phyloP scores from a whole-genome alignment of 2,329 filamentous ascomycete genomes.

The Fusarium sulawesiense region DNA sequence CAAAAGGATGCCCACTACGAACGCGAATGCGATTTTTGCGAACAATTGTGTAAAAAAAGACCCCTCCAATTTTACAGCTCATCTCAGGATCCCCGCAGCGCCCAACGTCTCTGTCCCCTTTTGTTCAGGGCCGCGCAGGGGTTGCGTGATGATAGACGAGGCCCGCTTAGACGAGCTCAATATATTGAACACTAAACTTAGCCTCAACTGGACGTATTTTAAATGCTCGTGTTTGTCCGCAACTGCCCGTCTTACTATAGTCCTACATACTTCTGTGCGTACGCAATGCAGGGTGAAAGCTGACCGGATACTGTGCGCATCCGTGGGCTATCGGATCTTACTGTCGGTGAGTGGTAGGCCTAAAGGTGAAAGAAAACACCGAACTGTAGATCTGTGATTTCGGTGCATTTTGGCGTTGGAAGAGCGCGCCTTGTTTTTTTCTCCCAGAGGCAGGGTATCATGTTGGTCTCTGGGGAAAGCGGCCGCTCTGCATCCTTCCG shows the following conservation, averaged over 20 bases:
- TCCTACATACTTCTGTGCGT: neutral
- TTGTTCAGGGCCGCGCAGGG: neutral
- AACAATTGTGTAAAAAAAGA: conserved; percentile 23
- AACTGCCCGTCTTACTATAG: neutral
- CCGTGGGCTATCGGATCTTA: neutral
- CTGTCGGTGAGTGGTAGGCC: neutral
- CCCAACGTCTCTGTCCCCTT: conserved; percentile 1
- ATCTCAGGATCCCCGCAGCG: conserved; percentile 9
- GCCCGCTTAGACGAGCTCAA: conserved; percentile 7
- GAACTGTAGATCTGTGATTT: neutral
- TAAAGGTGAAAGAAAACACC: neutral
- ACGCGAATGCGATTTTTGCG: conserved; percentile 26
- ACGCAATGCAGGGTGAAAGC: conserved; percentile 5
- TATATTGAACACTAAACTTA: neutral
- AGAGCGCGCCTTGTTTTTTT: neutral
- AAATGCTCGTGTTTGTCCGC: neutral
- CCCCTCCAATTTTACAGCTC: conserved; percentile 28
- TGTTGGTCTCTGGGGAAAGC: neutral
- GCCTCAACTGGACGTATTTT: neutral
- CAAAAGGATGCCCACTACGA: neutral
- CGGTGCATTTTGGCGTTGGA: neutral
- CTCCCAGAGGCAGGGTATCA: neutral
- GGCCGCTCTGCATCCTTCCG: neutral
- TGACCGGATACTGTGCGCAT: neutral
- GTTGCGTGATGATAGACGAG: conserved; percentile 15